Evolutionary conservation across 2,329 filamentous ascomycete genomes (phyloP).

Genomic region (Ophiostoma piceae): DNA sequence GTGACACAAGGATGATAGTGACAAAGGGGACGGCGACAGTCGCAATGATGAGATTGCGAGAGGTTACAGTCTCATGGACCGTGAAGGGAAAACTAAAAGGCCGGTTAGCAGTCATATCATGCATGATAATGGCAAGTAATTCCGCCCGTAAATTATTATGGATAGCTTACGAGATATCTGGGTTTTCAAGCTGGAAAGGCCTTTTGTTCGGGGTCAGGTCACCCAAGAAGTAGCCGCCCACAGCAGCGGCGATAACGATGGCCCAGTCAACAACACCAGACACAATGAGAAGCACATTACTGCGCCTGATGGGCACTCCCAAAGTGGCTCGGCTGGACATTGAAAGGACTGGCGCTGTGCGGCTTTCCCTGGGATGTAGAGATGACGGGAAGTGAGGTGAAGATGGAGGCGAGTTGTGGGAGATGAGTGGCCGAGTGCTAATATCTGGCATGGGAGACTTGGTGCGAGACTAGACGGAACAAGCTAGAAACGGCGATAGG

Average conservation of each 20-base stretch:
- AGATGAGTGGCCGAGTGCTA: slow-evolving; percentile 21
- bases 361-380: background rate
- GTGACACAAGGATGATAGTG: slow-evolving; percentile 62
- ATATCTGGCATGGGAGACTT: slow-evolving; percentile 24
- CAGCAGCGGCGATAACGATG: slow-evolving; percentile 55
- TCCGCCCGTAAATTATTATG: background rate
- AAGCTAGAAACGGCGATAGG: background rate
- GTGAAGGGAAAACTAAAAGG: slow-evolving; percentile 60
- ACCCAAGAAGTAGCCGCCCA: slow-evolving; percentile 55
- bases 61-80: slow-evolving; percentile 65
- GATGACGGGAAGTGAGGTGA: background rate
- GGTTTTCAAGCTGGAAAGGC: slow-evolving; percentile 67
- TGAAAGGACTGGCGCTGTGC: background rate
- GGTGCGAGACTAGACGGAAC: background rate
- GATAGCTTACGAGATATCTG: slow-evolving; percentile 61
- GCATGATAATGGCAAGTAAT: background rate
- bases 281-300: slow-evolving; percentile 41
- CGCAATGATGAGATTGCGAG: slow-evolving; percentile 59
- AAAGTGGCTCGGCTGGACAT: background rate
- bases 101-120: background rate
- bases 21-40: slow-evolving; percentile 59
- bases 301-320: slow-evolving; percentile 1
- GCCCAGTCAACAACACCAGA: slow-evolving; percentile 74
- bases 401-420: background rate
- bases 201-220: slow-evolving; percentile 59